These are phyloP conservation scores for Cercospora sp. DNA, from an alignment of 2,329 filamentous ascomycete genomes.

Conservation along the genomic window DNA sequence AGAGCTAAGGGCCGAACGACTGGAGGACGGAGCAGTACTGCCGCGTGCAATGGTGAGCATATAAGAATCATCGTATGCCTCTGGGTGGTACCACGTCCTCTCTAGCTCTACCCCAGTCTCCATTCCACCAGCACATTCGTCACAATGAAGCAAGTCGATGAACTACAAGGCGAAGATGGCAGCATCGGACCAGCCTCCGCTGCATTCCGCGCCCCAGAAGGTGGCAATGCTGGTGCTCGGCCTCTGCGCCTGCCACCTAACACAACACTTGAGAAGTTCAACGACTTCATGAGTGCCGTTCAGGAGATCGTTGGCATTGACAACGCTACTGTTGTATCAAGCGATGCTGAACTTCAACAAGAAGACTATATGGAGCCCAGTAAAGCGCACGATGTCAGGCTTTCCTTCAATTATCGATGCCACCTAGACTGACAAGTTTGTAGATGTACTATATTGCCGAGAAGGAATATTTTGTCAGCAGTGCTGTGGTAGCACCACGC, in stretches of 20 bases:
- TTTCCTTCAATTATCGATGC: constrained; percentile 28
- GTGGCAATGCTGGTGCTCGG: constrained; percentile 8
- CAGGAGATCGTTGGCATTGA: constrained; percentile 20
- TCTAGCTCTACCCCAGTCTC: neutral
- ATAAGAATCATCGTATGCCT: neutral
- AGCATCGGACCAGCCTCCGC: constrained; percentile 6
- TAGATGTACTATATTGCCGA: constrained; percentile 41
- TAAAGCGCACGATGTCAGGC: constrained; percentile 26
- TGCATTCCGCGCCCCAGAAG: constrained; percentile 20
- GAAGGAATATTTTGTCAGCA: constrained; percentile 49
- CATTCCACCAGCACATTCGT: neutral
- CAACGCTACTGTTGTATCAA: constrained; percentile 32
- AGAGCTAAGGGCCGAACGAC: neutral
- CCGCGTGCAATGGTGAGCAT: neutral
- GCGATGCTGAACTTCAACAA: constrained; percentile 32
- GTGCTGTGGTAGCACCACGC: constrained; percentile 44
- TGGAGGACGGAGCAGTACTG: neutral
- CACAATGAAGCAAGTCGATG: constrained; percentile 20
- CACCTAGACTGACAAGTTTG: neutral
- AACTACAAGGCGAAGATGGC: constrained; percentile 17
- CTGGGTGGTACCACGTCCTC: neutral
- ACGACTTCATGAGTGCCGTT: constrained; percentile 17
- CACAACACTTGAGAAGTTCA: constrained; percentile 20
- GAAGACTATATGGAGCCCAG: constrained; percentile 27
- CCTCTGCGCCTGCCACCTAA: constrained; percentile 23